Evolutionary conservation across 106 monocot species (phyloP).

Genomic region (Dendrobium chrysotoxum): DNA sequence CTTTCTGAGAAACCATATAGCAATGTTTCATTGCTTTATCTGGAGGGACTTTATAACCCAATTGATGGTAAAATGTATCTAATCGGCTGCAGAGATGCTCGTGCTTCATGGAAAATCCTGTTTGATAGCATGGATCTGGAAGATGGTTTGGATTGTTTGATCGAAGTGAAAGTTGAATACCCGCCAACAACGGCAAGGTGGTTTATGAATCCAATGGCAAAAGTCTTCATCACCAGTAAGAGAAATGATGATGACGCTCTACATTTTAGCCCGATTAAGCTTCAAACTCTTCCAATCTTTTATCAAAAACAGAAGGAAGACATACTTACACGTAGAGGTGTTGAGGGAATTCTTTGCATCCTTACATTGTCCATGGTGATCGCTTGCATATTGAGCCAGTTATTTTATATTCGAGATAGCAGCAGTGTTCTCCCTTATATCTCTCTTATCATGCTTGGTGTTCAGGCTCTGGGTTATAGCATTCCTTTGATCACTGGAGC

Average conservation of each 20-base stretch:
- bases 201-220: constrained; percentile 47
- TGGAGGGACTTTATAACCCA: constrained; percentile 67
- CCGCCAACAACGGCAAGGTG: constrained; percentile 62
- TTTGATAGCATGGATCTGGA: constrained; percentile 43
- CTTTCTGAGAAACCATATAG: constrained; percentile 25
- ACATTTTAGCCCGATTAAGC: constrained; percentile 36
- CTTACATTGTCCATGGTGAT: constrained; percentile 36
- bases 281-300: constrained; percentile 58
- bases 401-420: constrained; percentile 35
- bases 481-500: constrained; percentile 61
- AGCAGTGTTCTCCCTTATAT: constrained; percentile 24
- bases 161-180: constrained; percentile 58
- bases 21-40: constrained; percentile 34
- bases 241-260: constrained; percentile 53
- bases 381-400: constrained; percentile 37
- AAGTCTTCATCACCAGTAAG: constrained; percentile 40
- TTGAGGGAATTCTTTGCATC: constrained; percentile 43
- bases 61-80: constrained; percentile 61
- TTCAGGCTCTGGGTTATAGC: constrained; percentile 58
- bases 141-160: constrained; percentile 48
- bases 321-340: constrained; percentile 47
- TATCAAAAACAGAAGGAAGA: constrained; percentile 43
- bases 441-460: constrained; percentile 61
- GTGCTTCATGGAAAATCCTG: constrained; percentile 41
- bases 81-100: constrained; percentile 51